Evolutionary conservation across 805 yeast genomes (phyloP), one percentile per base, ranked within the genome.

Genomic region (Millerozyma acaciae): DNA sequence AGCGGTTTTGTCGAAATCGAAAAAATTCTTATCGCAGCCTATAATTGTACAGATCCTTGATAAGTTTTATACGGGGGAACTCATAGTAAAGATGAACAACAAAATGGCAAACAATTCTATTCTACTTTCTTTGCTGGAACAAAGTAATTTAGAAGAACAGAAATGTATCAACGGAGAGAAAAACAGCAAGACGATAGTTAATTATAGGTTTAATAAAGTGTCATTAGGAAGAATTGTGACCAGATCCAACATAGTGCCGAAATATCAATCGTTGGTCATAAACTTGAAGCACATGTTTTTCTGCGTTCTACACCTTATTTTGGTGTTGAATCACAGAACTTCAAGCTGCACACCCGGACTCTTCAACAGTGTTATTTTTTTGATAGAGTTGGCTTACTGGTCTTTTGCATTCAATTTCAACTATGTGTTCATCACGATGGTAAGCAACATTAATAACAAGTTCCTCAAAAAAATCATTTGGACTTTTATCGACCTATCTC

Each of bases 41-140:
- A 62, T 70, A 4, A 63, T 75, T 2, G 61, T 66, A 4, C 62
- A 67, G 19, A 65, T 72, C 5, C 44, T 75, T 23, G 67, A 68
- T 31, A 65, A 70, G 30, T 63, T 75, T 21, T 75, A 77, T 63
- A 65, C 67, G 37, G 80, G 80, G 0, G 72, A 71, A 19, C 55
- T 75, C 16, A 68, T 59, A 32, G 26, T 58, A 47, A 51, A 36
- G 31, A 37, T 36, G 21, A 39, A 39, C 16, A 35, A 33, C 20
- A 30, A 29, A 9, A 18, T 29, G 24, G 23, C 21, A 9, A 34
- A 35, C 28, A 37, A 34, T n/a, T 17, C 24, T 6, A 28, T 28
- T n/a, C 16, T 28, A 18, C 32, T 18, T 13, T 28, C 32, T 8
- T 20, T 28, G 14, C 13, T 28, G 17, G 32, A 28, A 12, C 23